Evolutionary conservation across 345 rosid species (phyloP).

Genomic region (Eucalyptus rudis): DNA sequence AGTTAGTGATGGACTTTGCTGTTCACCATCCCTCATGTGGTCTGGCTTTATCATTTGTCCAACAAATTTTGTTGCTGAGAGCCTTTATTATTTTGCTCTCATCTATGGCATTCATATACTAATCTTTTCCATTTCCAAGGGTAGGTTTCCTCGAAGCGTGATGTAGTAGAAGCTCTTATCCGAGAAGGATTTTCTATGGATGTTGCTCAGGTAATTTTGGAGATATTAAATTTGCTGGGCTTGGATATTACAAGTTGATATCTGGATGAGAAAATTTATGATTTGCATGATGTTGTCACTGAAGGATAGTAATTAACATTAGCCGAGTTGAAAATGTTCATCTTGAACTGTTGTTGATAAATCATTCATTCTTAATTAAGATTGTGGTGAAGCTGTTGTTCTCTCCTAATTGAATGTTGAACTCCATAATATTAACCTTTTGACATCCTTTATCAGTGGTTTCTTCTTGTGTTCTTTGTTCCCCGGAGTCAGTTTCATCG

Average conservation of each 20-base stretch:
- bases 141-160: slow-evolving; percentile 49
- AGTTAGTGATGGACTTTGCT: neutral
- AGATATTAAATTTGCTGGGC: neutral
- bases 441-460: neutral
- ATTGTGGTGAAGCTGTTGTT: neutral
- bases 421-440: neutral
- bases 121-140: slow-evolving; percentile 1
- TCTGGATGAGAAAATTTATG: neutral
- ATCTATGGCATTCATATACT: neutral
- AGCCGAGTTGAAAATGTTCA: neutral
- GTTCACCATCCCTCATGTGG: neutral
- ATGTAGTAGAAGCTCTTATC: slow-evolving; percentile 28
- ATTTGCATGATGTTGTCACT: neutral
- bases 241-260: neutral
- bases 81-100: neutral
- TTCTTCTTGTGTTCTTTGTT: neutral
- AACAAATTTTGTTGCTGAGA: neutral
- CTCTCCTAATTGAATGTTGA: neutral
- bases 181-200: slow-evolving; percentile 48
- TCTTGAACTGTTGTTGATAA: neutral
- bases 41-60: neutral
- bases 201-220: slow-evolving; percentile 45
- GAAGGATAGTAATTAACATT: neutral
- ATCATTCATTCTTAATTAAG: neutral
- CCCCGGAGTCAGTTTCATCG: neutral